phyloP scores from a whole-genome alignment of 78 protist genomes.

The Cavenderia fasciculata region DNA sequence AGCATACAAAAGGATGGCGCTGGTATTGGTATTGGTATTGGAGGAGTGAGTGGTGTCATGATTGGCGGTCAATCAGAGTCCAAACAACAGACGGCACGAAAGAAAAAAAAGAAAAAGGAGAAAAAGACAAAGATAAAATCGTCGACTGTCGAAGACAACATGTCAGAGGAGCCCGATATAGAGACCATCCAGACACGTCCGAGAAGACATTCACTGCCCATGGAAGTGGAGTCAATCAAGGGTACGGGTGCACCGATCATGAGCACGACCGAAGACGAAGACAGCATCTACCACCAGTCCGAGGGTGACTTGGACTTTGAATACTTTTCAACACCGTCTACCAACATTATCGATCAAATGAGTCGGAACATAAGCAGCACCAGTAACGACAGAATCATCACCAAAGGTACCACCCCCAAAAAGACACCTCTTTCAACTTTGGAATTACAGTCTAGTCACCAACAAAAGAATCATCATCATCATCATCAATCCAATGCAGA shows the following conservation, averaged over 20 bases:
- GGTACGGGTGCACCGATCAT: background rate
- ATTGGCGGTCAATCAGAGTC: no score
- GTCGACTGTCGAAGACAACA: constrained; percentile 2
- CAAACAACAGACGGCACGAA: background rate
- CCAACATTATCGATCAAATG: background rate
- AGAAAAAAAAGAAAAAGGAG: constrained; percentile 22
- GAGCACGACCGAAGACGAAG: constrained; percentile 68
- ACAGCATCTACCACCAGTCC: constrained; percentile 18
- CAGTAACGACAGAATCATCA: background rate
- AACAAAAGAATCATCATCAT: no score
- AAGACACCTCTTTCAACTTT: background rate
- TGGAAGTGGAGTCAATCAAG: constrained; percentile 45
- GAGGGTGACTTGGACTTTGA: constrained; percentile 65
- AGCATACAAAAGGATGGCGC: background rate
- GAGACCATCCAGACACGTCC: constrained; percentile 67
- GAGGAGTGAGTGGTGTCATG: background rate
- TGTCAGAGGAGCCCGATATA: background rate
- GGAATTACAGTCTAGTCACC: no score
- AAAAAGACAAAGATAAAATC: background rate
- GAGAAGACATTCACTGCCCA: constrained; percentile 66
- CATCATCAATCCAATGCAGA: no score
- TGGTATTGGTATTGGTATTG: background rate
- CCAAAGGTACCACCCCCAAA: background rate
- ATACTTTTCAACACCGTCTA: no score
- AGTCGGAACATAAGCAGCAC: background rate